Base-by-base conservation (phyloP, 495 filamentous ascomycete genomes). In the Daldinia concentrica region DNA sequence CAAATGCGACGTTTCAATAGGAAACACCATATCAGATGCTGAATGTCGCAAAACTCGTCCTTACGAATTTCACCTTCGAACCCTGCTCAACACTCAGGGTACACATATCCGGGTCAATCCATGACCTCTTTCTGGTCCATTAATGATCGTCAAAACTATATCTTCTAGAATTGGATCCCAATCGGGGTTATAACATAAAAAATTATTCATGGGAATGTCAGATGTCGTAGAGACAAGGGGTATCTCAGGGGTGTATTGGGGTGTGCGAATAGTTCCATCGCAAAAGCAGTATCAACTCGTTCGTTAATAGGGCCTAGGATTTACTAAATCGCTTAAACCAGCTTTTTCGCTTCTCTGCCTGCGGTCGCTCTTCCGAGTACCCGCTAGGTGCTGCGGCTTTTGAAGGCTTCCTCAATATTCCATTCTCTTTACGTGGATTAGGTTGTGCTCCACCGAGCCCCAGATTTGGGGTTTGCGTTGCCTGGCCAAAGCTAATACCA, bases 321-420 rank as follows among this genome's bases (percentile, higher is more conserved):
- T 90, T 94, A 85, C 90, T 95, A 77, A 97, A 95, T 17, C 90
- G 88, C 76, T 91, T 89, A 63, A 98, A 90, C 94, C 94, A 97
- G 75, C 92, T 93, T 84, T 92, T 94, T 64, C 90, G 85, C 83
- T 97, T 97, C 66, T 94, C 89, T 60, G 77, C 70, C 52, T 81
- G 71, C 30, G 83, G 77, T 60, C 76, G 79, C 48, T 75, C 76
- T 74, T 78, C 79, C 24, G 69, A 65, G 11, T 64, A 66, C 34
- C 43, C 77, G 69, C 51, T 79, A 71, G 27, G 72, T 59, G 14
- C 68, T 15, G 52, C 41, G 22, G 72, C 24, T 57, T 72, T 72
- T 12, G 76, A 72, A 11, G 79, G 69, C 58, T 83, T 82, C 60
- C 74, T 78, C 59, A 79, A 43, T 55, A 72, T 17, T 27, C 55